Evolutionary conservation across 2,329 filamentous ascomycete genomes (phyloP), one percentile per base, ranked within the genome.

Genomic region (Trichoderma semiorbis): DNA sequence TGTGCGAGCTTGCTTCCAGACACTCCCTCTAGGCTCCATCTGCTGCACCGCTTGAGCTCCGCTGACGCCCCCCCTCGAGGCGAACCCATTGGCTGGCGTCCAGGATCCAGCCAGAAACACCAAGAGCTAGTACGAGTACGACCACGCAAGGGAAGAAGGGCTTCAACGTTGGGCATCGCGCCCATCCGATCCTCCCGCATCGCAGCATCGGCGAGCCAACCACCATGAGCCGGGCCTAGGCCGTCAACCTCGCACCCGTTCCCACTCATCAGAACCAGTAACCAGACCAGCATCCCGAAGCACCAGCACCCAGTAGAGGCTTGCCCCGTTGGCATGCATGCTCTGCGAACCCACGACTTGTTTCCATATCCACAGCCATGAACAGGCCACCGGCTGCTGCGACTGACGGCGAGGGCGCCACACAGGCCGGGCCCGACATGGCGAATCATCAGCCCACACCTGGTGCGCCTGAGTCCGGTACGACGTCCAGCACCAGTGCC

Each of bases 201-300:
- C 73, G 39, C 71, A 72, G 75, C 74, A 72, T 73, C 72, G 73
- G 75, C 73, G 74, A 78, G 73, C 77, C 77, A 78, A 78, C 78
- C 78, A 81, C 78, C 67, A 82, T 82, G 81, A 81, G 75, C 77
- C 72, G 74, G 74, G 72, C 73, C 73, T 75, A 75, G 73, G 76
- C 72, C 74, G 74, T 55, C 43, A 16, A 50, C 63, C 63, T 66
- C 39, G 8, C 66, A 75, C 12, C 53, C 53, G 75, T 76, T 74
- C 72, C 73, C 76, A 77, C 74, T 75, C 74, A 76, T 75, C 77
- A 73, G 74, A 74, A 76, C 75, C 75, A 75, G 73, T 77, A 76
- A 43, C 39, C 39, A 43, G 39, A 75, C 75, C 76, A 60, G 28
- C 28, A 34, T 30, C 57, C 8, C 26, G 16, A 58, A 28, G 34